These are phyloP conservation scores for Alternaria burnsii DNA, from an alignment of 2,329 filamentous ascomycete species.

Conservation along the genomic window DNA sequence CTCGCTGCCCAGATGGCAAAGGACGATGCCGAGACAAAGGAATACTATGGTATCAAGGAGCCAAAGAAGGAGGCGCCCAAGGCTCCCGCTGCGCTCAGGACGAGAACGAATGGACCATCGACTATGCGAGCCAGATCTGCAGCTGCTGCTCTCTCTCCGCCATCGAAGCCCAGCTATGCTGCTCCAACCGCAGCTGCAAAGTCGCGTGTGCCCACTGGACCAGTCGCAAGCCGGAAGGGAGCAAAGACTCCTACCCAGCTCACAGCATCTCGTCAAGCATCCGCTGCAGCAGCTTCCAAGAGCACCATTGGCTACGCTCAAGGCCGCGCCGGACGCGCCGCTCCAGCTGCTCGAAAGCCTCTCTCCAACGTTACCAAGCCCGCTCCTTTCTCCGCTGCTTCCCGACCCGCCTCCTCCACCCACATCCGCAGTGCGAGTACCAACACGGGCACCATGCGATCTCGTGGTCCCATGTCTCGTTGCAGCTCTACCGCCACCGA, in stretches of 20 bases:
- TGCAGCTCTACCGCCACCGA: constrained; percentile 46
- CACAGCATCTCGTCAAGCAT: constrained; percentile 65
- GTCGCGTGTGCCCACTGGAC: constrained; percentile 47
- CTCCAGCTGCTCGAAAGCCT: constrained; percentile 46
- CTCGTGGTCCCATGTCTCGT: constrained; percentile 40
- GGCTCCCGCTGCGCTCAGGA: constrained; percentile 21
- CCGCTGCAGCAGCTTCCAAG: constrained; percentile 73
- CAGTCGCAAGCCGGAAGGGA: constrained; percentile 53
- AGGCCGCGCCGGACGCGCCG: constrained; percentile 67
- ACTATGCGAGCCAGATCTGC: constrained; percentile 63
- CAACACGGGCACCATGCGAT: constrained; percentile 20
- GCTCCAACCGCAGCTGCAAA: constrained; percentile 52
- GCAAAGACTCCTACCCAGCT: constrained; percentile 53
- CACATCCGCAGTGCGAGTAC: constrained; percentile 26
- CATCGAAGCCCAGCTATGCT: constrained; percentile 48
- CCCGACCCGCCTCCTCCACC: constrained; percentile 27
- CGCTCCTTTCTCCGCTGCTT: constrained; percentile 37
- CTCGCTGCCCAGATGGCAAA: constrained; percentile 67
- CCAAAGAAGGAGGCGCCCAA: constrained; percentile 40
- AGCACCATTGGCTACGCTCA: constrained; percentile 87
- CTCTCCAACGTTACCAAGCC: constrained; percentile 48
- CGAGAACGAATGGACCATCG: constrained; percentile 51
- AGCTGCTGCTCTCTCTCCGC: constrained; percentile 53
- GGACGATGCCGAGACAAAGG: constrained; percentile 59
- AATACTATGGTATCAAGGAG: constrained; percentile 39